Evolutionary conservation across 1,284 basidiomycete species (phyloP).

Genomic region (Porphyrellus sp.): DNA sequence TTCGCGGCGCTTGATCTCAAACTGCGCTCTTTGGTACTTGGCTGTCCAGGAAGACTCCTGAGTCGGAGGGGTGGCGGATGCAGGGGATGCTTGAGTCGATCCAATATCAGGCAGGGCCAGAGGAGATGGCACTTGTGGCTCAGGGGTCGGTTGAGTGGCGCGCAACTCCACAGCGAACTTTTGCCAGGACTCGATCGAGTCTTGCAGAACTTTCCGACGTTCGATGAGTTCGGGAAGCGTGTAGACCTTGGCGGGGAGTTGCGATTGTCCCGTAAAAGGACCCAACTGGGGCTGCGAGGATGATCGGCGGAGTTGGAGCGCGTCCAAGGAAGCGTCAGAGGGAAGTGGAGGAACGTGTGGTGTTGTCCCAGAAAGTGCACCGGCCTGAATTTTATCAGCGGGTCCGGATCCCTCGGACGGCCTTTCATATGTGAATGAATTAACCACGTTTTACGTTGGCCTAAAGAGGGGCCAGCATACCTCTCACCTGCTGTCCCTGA

Average conservation of each 20-base stretch:
- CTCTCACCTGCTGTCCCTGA: constrained; percentile 4
- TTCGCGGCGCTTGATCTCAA: constrained; percentile 35
- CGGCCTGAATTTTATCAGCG: constrained; percentile 1
- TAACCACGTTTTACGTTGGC: constrained; percentile 7
- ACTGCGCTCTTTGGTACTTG: constrained; percentile 29
- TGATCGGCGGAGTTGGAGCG: constrained; percentile 31
- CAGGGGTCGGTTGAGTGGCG: constrained; percentile 17
- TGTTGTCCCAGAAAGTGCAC: constrained; percentile 4
- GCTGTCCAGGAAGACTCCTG: constrained; percentile 25
- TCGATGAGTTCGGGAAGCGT: constrained; percentile 31
- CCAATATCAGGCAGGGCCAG: not conserved
- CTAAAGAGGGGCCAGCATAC: constrained; percentile 14
- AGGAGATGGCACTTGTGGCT: constrained; percentile 4
- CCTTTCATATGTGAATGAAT: constrained; percentile 22
- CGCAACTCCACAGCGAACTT: constrained; percentile 22
- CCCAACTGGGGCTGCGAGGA: constrained; percentile 33
- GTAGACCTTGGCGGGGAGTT: constrained; percentile 23
- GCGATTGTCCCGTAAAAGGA: constrained; percentile 19
- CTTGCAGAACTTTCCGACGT: constrained; percentile 27
- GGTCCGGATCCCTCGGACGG: constrained; percentile 1
- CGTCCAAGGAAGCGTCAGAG: constrained; percentile 13
- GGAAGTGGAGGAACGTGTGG: not conserved
- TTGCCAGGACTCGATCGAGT: constrained; percentile 31
- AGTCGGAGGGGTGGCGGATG: not conserved
- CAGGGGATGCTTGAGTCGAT: not conserved